phyloP scores from a whole-genome alignment of 345 rosid species.

The Camelina laxa region DNA sequence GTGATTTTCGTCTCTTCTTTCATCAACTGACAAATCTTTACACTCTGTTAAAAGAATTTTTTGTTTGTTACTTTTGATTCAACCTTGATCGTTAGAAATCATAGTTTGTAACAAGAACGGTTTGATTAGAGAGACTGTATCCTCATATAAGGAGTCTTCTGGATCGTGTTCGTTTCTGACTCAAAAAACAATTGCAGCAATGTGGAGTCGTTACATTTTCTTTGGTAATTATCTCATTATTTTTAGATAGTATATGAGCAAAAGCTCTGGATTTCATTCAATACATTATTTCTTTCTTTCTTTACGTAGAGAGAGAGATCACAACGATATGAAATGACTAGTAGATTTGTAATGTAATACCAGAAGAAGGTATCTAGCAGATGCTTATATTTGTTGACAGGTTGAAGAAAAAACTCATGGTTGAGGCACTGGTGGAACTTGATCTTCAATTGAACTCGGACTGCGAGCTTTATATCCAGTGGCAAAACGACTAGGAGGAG shows the following conservation, averaged over 20 bases:
- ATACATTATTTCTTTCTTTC: neutral
- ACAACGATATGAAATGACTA: neutral
- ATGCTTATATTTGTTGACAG: conserved; percentile 20
- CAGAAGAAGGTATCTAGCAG: conserved; percentile 27
- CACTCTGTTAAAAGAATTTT: neutral
- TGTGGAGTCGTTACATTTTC: conserved; percentile 19
- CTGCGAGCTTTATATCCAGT: conserved; percentile 59
- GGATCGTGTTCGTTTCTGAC: neutral
- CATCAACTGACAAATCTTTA: neutral
- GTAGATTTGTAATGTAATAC: conserved; percentile 9
- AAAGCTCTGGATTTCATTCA: neutral
- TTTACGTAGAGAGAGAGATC: neutral
- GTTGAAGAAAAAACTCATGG: conserved; percentile 43
- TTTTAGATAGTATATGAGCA: neutral
- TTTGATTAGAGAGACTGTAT: neutral
- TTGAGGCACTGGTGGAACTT: conserved; percentile 43
- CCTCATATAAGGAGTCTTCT: neutral
- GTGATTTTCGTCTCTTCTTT: neutral
- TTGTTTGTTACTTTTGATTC: neutral
- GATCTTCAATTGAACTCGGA: conserved; percentile 44
- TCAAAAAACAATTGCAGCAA: neutral
- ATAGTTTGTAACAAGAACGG: neutral
- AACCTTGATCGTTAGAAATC: neutral
- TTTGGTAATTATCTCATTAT: conserved; percentile 6
- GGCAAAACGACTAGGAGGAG: conserved; percentile 46